Evolutionary conservation across 306 rosid genomes (phyloP).

Genomic region (Senna siamea): DNA sequence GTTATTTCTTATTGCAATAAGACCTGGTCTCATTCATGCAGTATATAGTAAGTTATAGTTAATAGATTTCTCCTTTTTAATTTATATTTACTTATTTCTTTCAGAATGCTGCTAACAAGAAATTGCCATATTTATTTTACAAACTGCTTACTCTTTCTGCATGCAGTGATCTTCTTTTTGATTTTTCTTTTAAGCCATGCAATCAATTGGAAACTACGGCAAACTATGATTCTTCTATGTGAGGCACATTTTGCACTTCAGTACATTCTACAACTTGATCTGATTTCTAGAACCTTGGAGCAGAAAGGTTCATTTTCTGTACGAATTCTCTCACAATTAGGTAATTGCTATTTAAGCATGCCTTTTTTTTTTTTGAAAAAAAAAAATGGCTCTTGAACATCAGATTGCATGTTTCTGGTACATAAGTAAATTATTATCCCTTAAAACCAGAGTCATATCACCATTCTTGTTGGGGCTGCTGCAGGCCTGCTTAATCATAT

Average conservation of each 20-base stretch:
- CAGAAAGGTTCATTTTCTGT: slow-evolving; percentile 63
- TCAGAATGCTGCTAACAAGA: slow-evolving; percentile 23
- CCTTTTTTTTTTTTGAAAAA: no score
- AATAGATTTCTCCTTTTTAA: slow-evolving; percentile 17
- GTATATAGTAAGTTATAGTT: slow-evolving; percentile 68
- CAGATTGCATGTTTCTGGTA: slow-evolving; percentile 1
- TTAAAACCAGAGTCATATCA: slow-evolving; percentile 19
- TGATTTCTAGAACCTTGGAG: slow-evolving; percentile 63
- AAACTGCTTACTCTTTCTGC: slow-evolving; percentile 37
- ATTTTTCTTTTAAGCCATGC: slow-evolving; percentile 79
- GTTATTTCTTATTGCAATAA: slow-evolving; percentile 82
- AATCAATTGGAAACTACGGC: slow-evolving; percentile 66
- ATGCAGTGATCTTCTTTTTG: slow-evolving; percentile 89
- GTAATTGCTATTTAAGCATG: slow-evolving; percentile 43
- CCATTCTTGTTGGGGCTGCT: slow-evolving; percentile 38
- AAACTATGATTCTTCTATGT: slow-evolving; percentile 75
- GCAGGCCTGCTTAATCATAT: slow-evolving; percentile 78
- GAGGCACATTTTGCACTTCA: slow-evolving; percentile 83
- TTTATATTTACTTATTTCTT: slow-evolving; percentile 18
- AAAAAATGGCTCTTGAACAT: slow-evolving; percentile 15
- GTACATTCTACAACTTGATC: slow-evolving; percentile 60
- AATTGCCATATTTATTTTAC: slow-evolving; percentile 34
- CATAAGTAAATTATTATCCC: slow-evolving; percentile 28
- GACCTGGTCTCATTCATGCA: slow-evolving; percentile 89
- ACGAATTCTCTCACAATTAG: slow-evolving; percentile 72